Base-by-base conservation (phyloP, 2,329 filamentous ascomycete genomes). In the Nemania sp. region DNA sequence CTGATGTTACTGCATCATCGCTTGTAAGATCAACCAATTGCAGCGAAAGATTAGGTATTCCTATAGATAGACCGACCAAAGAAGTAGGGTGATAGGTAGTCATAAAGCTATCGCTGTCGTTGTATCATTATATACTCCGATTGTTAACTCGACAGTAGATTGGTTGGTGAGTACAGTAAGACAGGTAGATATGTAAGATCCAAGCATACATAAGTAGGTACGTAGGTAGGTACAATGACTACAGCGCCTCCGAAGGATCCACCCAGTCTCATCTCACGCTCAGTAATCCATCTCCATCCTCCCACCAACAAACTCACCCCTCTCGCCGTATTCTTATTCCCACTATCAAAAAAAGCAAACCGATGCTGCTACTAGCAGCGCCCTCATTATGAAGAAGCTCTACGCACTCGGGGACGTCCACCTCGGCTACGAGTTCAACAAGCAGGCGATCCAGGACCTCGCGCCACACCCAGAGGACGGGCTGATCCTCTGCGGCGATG, bases 361-460 rank as follows among this genome's bases (percentile, higher is more conserved):
- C 20, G 15, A n/a, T n/a, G 8, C 32, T 35, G 13, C 43, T 59
- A 29, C 54, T 3, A 15, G 38, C n/a, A 8, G 45, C 49, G 43
- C 55, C 43, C 4, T 57, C 67, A 61, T 20, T 41, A 74, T 71
- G 75, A 78, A 78, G 75, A 78, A 78, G 72, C 75, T 81, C 27
- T 80, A 80, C 73, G 79, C 79, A 38, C 75, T 81, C 57, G 79
- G 75, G 54, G 79, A 81, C 66, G 72, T 81, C 22, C 79, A 81
- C 68, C 76, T 81, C 53, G 76, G 76, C 67, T 77, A 77, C 67
- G 69, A 74, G 52, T 72, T 74, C 61, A 81, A 81, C 71, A 73
- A 73, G 41, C 72, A 72, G 18, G 78, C 77, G 10, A 74, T 79
- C 58, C 64, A 72, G 11, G 72, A 71, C 13, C 73, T 80, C 8